Evolutionary conservation across 2,329 filamentous ascomycete species (phyloP), one percentile per base, ranked within the genome.

Genomic region (Ascochyta lentis): DNA sequence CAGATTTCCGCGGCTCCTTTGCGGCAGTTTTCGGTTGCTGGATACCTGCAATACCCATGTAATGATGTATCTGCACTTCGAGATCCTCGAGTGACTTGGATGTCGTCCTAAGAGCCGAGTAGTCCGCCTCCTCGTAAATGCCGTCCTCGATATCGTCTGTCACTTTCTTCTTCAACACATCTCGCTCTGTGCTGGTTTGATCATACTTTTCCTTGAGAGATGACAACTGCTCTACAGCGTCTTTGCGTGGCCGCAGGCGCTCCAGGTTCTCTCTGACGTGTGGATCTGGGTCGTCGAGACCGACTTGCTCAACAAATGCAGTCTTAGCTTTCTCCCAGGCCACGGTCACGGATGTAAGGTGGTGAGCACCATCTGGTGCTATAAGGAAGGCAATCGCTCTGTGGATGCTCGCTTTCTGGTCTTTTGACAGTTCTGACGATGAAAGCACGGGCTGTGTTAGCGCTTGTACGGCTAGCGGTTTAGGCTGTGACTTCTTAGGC

Each of bases 151-250:
- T 50, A 37, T 70, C 70, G 37, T 69, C 61, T 16, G 70, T 64
- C n/a, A 75, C 66, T 45, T 71, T 71, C 16, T 59, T 60, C 45
- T 67, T 68, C 13, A 72, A 47, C 12, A 59, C 53, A 34, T 65
- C 59, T 27, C 67, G 60, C 49, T 68, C 61, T 6, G 45, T 26
- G 39, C 50, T 53, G 26, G 68, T 41, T 19, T 64, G 52, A 4
- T 68, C 58, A 39, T 71, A 59, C 26, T 58, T 59, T 6, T 34
- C 33, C 15, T 67, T 68, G 19, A 73, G 38, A 6, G 27, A 13
- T 1, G 67, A 56, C 39, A 76, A 49, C 23, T 67, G 60, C 46
- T 74, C 67, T 1, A 74, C 41, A n/a, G 72, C 70, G 12, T 69
- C 67, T 49, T 74, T 74, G 31, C 58, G 65, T 7, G 60, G 60